Evolutionary conservation across 1,284 basidiomycete genomes (phyloP).

Genomic region (Sutorius eximius): DNA sequence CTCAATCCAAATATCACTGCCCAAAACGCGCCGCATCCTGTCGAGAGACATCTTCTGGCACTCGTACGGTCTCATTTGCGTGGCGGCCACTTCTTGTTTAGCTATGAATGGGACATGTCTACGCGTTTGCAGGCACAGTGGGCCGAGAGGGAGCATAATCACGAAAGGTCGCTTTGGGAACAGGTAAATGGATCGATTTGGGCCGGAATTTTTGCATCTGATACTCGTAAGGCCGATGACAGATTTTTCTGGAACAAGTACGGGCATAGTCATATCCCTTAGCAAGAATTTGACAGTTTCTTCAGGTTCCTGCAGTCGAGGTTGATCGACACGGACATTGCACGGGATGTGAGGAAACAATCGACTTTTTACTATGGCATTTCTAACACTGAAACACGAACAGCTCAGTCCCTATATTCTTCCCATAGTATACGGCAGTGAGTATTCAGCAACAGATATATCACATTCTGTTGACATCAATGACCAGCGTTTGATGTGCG

Average conservation of each 20-base stretch:
- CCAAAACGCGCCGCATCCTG: slow-evolving; percentile 71
- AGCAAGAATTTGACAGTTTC: slow-evolving; percentile 4
- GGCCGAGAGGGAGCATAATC: slow-evolving; percentile 49
- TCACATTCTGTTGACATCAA: slow-evolving; percentile 9
- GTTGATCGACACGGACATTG: slow-evolving; percentile 62
- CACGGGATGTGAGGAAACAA: slow-evolving; percentile 56
- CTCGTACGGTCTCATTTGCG: slow-evolving; percentile 87
- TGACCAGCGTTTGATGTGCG: slow-evolving; percentile 84
- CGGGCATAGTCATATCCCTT: slow-evolving; percentile 11
- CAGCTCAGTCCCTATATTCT: slow-evolving; percentile 88
- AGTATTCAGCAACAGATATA: slow-evolving; percentile 30
- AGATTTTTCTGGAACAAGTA: slow-evolving; percentile 98
- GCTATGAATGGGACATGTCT: slow-evolving; percentile 91
- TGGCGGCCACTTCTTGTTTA: slow-evolving; percentile 84
- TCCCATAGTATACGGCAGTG: slow-evolving; percentile 91
- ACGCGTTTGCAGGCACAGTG: slow-evolving; percentile 86
- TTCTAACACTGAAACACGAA: slow-evolving; percentile 19
- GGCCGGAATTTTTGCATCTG: slow-evolving; percentile 17
- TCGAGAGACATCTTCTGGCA: slow-evolving; percentile 85
- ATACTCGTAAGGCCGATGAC: slow-evolving; percentile 73
- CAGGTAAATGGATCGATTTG: slow-evolving; percentile 46
- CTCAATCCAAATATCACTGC: slow-evolving; percentile 70
- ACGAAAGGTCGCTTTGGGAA: slow-evolving; percentile 69
- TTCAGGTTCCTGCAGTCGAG: slow-evolving; percentile 69
- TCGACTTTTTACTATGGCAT: neutral